Percentiles rank a stretch among this genome's conserved stretches.
Conservation (phyloP, 1,284 basidiomycete species). For the Fomitopsis palustris region DNA sequence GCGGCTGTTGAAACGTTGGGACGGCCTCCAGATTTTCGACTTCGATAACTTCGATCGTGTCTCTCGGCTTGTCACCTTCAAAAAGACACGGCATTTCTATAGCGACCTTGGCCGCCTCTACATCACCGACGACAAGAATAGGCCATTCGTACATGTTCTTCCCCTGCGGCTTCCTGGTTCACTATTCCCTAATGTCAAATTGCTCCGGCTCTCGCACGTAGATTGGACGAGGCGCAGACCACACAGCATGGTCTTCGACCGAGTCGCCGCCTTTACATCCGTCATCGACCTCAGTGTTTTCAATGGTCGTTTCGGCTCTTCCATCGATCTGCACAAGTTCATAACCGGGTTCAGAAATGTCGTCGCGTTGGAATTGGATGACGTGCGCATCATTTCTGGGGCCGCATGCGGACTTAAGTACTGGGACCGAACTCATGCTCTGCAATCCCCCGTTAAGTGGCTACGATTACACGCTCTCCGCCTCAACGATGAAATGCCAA, state of each 20-base stretch:
- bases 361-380: neutral
- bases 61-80: neutral
- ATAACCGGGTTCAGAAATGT: neutral
- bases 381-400: neutral
- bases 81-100: neutral
- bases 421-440: no score
- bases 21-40: neutral
- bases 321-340: neutral
- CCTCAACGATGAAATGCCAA: neutral
- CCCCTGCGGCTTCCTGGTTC: neutral
- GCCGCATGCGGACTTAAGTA: neutral
- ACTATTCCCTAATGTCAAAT: neutral
- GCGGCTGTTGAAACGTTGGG: neutral
- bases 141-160: neutral
- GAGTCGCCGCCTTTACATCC: neutral
- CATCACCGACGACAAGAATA: neutral
- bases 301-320: neutral
- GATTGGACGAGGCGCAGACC: neutral
- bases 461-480: neutral
- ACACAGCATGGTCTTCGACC: neutral
- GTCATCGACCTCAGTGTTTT: neutral
- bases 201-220: neutral
- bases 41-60: neutral
- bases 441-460: neutral
- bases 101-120: neutral